A percentile compares a stretch with the other conserved stretches of the same genome.
Conservation (phyloP, 441 rosid genomes). For the Bocquillonia castaneifolia region DNA sequence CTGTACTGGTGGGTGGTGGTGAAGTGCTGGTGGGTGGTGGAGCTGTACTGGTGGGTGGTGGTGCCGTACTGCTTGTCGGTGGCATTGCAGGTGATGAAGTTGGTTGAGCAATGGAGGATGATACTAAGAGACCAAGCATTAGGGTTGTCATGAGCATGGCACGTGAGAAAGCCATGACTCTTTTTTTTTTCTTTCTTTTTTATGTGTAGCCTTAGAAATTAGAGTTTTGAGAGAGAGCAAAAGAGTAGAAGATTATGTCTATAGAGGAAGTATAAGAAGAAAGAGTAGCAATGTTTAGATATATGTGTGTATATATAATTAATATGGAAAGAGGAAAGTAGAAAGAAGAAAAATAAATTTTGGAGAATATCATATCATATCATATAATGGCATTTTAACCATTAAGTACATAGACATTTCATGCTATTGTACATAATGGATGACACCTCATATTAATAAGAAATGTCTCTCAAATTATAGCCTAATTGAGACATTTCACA, state of each 20-base stretch:
- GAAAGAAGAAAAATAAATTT: neutral
- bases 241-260: neutral
- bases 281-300: no score
- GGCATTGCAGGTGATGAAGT: slow-evolving; percentile 16
- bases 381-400: neutral
- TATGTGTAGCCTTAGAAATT: neutral
- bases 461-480: neutral
- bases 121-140: slow-evolving; percentile 20
- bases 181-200: neutral
- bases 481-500: no score
- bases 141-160: slow-evolving; percentile 29
- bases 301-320: no score
- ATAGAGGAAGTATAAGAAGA: neutral
- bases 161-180: slow-evolving; percentile 35
- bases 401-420: slow-evolving; percentile 18
- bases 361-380: slow-evolving; percentile 5
- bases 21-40: neutral
- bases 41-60: slow-evolving; percentile 19
- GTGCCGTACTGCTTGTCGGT: neutral
- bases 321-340: slow-evolving; percentile 18
- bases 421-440: neutral
- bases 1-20: neutral
- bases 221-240: neutral
- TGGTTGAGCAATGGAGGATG: slow-evolving; percentile 34
- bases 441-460: slow-evolving; percentile 22